phyloP scores from a whole-genome alignment of 2,329 filamentous ascomycete genomes.

The Albophoma yamanashiensis region DNA sequence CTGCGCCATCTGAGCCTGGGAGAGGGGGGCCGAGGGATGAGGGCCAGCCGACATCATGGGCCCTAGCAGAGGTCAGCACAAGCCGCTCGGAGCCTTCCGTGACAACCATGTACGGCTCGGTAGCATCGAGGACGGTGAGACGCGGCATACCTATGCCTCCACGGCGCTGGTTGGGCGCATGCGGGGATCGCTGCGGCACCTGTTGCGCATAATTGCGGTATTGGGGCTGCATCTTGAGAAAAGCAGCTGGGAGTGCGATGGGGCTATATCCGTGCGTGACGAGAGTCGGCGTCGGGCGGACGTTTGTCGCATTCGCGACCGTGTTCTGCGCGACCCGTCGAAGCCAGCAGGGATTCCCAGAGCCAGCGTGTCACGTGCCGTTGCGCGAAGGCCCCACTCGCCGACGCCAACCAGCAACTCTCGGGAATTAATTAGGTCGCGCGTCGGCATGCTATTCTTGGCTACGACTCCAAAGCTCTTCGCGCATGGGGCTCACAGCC shows the following conservation, averaged over 20 bases:
- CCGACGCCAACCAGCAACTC: neutral
- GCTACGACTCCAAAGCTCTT: too few species aligned
- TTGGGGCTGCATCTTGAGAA: slow-evolving; percentile 37
- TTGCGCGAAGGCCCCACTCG: neutral
- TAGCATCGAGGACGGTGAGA: neutral
- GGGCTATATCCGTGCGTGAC: neutral
- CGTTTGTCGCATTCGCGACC: neutral
- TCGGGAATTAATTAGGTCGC: too few species aligned
- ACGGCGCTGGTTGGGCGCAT: slow-evolving; percentile 36
- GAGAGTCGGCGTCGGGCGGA: neutral
- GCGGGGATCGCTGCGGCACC: slow-evolving; percentile 36
- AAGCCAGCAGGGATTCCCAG: neutral
- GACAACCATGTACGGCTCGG: neutral
- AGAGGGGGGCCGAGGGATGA: slow-evolving; percentile 39
- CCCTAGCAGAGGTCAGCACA: slow-evolving; percentile 22
- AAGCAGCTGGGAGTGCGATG: neutral
- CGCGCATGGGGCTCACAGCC: too few species aligned
- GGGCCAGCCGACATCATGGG: slow-evolving; percentile 46
- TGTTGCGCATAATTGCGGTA: slow-evolving; percentile 42
- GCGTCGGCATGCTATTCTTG: too few species aligned
- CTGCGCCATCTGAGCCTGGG: slow-evolving; percentile 40
- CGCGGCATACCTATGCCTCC: slow-evolving; percentile 39
- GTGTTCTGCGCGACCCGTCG: neutral
- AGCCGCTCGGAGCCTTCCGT: neutral
- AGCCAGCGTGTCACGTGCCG: neutral